phyloP scores from a whole-genome alignment of 1,284 basidiomycete species.

The Grifola frondosa region DNA sequence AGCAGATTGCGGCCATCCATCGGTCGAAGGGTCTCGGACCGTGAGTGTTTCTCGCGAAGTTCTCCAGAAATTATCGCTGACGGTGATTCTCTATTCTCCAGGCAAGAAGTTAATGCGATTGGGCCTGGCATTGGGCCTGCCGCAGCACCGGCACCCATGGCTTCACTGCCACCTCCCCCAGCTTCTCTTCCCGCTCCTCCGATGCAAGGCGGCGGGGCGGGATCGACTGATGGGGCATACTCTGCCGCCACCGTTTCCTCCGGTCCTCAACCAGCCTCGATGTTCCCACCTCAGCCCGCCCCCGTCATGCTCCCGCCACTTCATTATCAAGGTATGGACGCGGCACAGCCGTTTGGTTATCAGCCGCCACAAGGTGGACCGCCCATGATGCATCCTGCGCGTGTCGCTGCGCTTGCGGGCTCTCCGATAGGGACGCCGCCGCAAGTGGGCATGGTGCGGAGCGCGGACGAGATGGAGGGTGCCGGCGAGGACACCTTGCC shows the following conservation, averaged over 20 bases:
- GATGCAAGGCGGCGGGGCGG: slow-evolving; percentile 36
- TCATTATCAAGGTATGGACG: slow-evolving; percentile 77
- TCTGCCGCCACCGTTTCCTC: slow-evolving; percentile 76
- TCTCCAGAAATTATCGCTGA: slow-evolving; percentile 12
- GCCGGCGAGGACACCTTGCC: slow-evolving; percentile 56
- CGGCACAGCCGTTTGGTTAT: slow-evolving; percentile 75
- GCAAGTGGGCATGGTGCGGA: slow-evolving; percentile 66
- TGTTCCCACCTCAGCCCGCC: slow-evolving; percentile 53
- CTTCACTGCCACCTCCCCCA: slow-evolving; percentile 60
- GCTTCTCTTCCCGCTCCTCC: slow-evolving; percentile 68
- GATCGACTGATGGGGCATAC: slow-evolving; percentile 52
- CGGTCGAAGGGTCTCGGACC: slow-evolving; percentile 84
- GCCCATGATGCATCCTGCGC: slow-evolving; percentile 37
- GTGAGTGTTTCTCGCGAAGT: slow-evolving; percentile 34
- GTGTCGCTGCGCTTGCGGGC: slow-evolving; percentile 34
- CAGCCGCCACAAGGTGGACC: slow-evolving; percentile 53
- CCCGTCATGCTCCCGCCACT: slow-evolving; percentile 81
- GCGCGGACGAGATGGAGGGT: slow-evolving; percentile 79
- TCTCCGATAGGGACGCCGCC: slow-evolving; percentile 34
- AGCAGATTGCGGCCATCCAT: slow-evolving; percentile 93
- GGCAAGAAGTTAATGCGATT: slow-evolving; percentile 71
- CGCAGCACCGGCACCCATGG: slow-evolving; percentile 61
- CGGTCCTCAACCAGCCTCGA: slow-evolving; percentile 77
- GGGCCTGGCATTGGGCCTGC: slow-evolving; percentile 84
- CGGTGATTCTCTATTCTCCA: slow-evolving; percentile 31